phyloP scores from a whole-genome alignment of 768 basidiomycete genomes.

The Pleurotus eryngii region DNA sequence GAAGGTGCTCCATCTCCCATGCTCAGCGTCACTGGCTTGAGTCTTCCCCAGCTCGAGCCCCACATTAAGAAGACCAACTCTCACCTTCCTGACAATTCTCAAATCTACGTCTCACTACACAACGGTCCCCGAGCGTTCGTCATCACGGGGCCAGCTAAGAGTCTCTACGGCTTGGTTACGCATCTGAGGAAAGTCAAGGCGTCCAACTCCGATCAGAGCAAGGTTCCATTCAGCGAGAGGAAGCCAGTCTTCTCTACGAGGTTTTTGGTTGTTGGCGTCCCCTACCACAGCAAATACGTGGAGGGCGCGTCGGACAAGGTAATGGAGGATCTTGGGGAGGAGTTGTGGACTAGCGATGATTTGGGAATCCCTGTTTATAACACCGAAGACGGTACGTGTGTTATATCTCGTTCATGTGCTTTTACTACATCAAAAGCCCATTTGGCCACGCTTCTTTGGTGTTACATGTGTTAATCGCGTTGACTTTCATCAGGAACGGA shows the following conservation, averaged over 20 bases:
- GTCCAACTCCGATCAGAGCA: slow-evolving; percentile 89
- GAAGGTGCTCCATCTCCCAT: slow-evolving; percentile 94
- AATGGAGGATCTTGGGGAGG: slow-evolving; percentile 75
- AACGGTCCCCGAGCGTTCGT: slow-evolving; percentile 92
- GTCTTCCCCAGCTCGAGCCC: slow-evolving; percentile 68
- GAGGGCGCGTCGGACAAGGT: slow-evolving; percentile 69
- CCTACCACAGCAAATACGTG: slow-evolving; percentile 92
- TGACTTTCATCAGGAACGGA: slow-evolving; percentile 64
- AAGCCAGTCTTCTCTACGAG: slow-evolving; percentile 91
- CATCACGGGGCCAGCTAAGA: slow-evolving; percentile 86
- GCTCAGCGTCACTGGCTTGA: slow-evolving; percentile 85
- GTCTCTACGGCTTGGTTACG: slow-evolving; percentile 93
- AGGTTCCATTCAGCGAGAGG: slow-evolving; percentile 89
- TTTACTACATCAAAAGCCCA: slow-evolving; percentile 8
- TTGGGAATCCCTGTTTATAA: slow-evolving; percentile 85
- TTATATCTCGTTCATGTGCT: slow-evolving; percentile 12
- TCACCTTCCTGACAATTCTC: slow-evolving; percentile 74
- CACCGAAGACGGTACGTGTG: slow-evolving; percentile 81
- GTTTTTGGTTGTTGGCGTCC: slow-evolving; percentile 93
- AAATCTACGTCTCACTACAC: slow-evolving; percentile 83
- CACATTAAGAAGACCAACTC: slow-evolving; percentile 87
- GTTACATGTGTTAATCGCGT: neutral
- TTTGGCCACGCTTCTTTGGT: neutral
- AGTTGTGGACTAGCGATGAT: slow-evolving; percentile 69
- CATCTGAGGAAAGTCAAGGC: slow-evolving; percentile 89